Evolutionary conservation across 2,329 filamentous ascomycete species (phyloP), one percentile per base, ranked within the genome.

Genomic region (Colletotrichum truncatum): DNA sequence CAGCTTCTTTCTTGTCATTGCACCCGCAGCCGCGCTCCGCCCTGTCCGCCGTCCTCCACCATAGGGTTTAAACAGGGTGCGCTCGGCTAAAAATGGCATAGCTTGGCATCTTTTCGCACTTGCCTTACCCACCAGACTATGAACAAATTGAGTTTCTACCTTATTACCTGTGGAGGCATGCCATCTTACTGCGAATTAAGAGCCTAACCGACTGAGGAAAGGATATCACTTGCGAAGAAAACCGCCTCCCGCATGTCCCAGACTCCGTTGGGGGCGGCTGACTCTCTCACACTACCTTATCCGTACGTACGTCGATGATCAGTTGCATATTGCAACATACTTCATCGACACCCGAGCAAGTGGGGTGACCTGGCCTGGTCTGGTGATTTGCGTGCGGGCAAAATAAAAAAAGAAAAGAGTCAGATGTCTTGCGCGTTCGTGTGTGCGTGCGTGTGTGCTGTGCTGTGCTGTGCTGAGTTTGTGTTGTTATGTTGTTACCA

Each of bases 11-110:
- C 12, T n/a, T 39, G 51, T 32, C n/a, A 32, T 36, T 26, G 34
- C 36, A 25, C 36, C 53, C 56, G 56, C 57, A 60, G 46, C 48
- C 38, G 57, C 43, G 62, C 62, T 65, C 62, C 62, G 62, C 62
- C 57, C 62, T 62, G 62, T 62, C 62, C 41, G 43, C 49, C 23
- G 39, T 34, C 25, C 11, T 25, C 21, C 61, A 41, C 55, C 49
- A 18, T 32, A 16, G 6, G 41, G 57, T 62, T 65, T 55, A 45
- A 62, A 65, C 62, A 54, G 30, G 62, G 41, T n/a, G 16, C 4
- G 3, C 11, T 16, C 30, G 30, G 43, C 55, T 25, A 46, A 51
- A 26, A 39, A 8, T 12, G 43, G 55, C 30, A n/a, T 59, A 49
- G 43, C 45, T 18, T 16, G 21, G 28, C n/a, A 32, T 18, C 34